Evolutionary conservation across 2,329 filamentous ascomycete species (phyloP).

Genomic region (Aspergillus melleus): DNA sequence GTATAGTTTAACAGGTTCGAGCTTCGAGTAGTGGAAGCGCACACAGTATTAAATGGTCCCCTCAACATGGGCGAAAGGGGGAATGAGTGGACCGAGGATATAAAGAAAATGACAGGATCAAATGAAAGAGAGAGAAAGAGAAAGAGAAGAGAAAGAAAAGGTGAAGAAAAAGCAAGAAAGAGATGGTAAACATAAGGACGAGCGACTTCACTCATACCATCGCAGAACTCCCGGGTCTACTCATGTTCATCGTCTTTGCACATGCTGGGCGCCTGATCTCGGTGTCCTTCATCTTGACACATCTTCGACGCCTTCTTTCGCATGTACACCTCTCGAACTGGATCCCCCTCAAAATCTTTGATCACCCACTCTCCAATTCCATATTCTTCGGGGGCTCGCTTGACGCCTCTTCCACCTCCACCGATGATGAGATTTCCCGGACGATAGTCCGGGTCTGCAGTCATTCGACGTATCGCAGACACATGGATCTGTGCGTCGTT

Average conservation of each 20-base stretch:
- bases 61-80: not conserved
- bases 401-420: constrained; percentile 70
- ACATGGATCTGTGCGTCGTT: constrained; percentile 68
- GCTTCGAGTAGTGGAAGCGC: not conserved
- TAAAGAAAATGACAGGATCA: not conserved
- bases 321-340: constrained; percentile 68
- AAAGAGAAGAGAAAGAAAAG: not conserved
- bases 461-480: constrained; percentile 72
- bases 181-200: not conserved
- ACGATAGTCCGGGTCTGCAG: constrained; percentile 62
- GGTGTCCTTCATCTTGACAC: constrained; percentile 30
- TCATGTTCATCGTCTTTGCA: constrained; percentile 27
- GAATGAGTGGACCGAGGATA: not conserved
- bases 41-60: not conserved
- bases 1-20: not conserved
- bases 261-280: constrained; percentile 39
- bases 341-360: constrained; percentile 63
- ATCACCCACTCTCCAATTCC: constrained; percentile 75
- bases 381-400: constrained; percentile 58
- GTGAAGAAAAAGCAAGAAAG: not conserved
- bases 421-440: constrained; percentile 80
- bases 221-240: not conserved
- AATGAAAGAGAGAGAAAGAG: not conserved
- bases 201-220: not conserved
- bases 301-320: constrained; percentile 40